Evolutionary conservation across 176 grass and related monocot species (phyloP).

Genomic region (Oryza glaberrima): DNA sequence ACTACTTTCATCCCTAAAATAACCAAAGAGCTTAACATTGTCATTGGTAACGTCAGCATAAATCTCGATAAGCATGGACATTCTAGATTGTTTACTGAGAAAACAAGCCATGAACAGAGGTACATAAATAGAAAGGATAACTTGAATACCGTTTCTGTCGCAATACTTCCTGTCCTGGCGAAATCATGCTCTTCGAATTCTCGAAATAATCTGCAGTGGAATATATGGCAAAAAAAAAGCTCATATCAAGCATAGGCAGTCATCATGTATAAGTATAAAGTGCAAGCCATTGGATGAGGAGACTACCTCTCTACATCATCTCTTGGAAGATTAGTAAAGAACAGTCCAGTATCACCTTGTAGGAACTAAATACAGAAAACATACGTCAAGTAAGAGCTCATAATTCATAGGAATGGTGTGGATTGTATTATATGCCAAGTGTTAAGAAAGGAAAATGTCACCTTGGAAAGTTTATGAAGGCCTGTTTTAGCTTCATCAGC

Average conservation of each 20-base stretch:
- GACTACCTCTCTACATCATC: constrained; percentile 82
- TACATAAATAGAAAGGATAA: constrained; percentile 3
- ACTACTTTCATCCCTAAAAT: neutral
- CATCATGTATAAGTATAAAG: neutral
- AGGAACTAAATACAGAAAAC: constrained; percentile 53
- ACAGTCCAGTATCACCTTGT: constrained; percentile 70
- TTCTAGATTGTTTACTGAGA: neutral
- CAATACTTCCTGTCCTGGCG: constrained; percentile 75
- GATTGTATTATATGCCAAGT: neutral
- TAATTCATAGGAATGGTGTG: constrained; percentile 2
- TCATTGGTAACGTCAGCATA: neutral
- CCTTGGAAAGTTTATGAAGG: constrained; percentile 84
- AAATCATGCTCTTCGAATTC: constrained; percentile 85
- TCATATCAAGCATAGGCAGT: too few species aligned
- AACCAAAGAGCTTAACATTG: neutral
- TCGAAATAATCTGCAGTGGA: constrained; percentile 58
- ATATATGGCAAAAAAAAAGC: neutral
- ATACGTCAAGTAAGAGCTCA: constrained; percentile 29
- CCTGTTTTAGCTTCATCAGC: constrained; percentile 80
- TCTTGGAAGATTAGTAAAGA: constrained; percentile 79
- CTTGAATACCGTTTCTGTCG: constrained; percentile 67
- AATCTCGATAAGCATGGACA: neutral
- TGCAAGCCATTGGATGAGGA: neutral
- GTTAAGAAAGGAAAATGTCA: constrained; percentile 3
- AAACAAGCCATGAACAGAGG: neutral